Conservation (phyloP, 164 flowering plant genomes). For the Chloranthus sessilifolius region DNA sequence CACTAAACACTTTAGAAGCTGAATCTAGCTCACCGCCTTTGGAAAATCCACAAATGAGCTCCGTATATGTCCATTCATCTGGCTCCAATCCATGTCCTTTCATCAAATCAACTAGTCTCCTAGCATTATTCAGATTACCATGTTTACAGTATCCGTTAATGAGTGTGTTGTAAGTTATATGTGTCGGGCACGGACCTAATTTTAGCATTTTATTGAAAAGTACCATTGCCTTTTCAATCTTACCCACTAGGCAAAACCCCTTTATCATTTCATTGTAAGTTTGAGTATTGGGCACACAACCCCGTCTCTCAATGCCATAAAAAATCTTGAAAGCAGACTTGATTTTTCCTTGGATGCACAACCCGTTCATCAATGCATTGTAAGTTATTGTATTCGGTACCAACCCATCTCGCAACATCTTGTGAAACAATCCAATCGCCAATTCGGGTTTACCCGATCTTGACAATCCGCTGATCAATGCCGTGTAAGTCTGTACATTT, state of each 20-base stretch:
- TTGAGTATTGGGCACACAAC: slow-evolving; percentile 28
- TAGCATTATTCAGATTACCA: slow-evolving; percentile 54
- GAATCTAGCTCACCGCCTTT: slow-evolving; percentile 44
- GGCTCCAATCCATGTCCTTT: slow-evolving; percentile 57
- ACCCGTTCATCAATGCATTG: slow-evolving; percentile 59
- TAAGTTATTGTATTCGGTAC: slow-evolving; percentile 58
- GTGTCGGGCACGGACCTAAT: slow-evolving; percentile 61
- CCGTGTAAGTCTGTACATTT: slow-evolving; percentile 72
- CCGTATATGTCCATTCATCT: slow-evolving; percentile 68
- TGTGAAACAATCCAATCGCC: slow-evolving; percentile 64
- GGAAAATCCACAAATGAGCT: slow-evolving; percentile 69
- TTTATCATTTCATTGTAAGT: slow-evolving; percentile 66
- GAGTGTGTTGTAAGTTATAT: slow-evolving; percentile 63
- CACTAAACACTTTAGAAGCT: slow-evolving; percentile 36
- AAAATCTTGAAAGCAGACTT: slow-evolving; percentile 44
- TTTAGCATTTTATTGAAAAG: slow-evolving; percentile 55
- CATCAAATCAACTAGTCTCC: slow-evolving; percentile 61
- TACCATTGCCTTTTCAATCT: slow-evolving; percentile 55
- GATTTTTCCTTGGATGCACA: slow-evolving; percentile 38
- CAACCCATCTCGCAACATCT: slow-evolving; percentile 50
- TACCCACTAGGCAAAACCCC: slow-evolving; percentile 38
- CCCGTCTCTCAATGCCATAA: slow-evolving; percentile 42
- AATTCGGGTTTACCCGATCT: slow-evolving; percentile 33
- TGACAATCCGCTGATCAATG: slow-evolving; percentile 62
- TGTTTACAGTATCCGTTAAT: slow-evolving; percentile 47